Evolutionary conservation across 2,329 filamentous ascomycete genomes (phyloP).

Genomic region (Clonostachys chloroleuca): DNA sequence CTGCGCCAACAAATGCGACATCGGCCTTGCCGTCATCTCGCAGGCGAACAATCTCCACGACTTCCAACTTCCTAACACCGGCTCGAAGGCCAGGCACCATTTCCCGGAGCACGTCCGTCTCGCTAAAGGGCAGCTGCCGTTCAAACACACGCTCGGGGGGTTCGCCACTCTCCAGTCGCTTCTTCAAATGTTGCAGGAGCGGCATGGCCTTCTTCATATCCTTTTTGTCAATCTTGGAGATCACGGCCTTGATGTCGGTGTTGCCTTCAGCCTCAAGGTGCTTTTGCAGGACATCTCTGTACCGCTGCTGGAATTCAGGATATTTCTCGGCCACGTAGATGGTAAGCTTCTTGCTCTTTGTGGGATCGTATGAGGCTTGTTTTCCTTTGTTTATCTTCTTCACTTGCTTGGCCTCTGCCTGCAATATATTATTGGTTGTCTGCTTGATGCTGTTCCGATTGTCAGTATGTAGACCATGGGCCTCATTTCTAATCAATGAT

Average conservation of each 20-base stretch:
- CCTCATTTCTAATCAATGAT: not conserved
- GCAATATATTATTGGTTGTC: slow-evolving; percentile 18
- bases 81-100: slow-evolving; percentile 67
- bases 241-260: slow-evolving; percentile 71
- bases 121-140: slow-evolving; percentile 82
- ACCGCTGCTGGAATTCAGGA: slow-evolving; percentile 89
- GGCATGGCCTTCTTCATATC: slow-evolving; percentile 99
- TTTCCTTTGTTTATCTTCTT: slow-evolving; percentile 96
- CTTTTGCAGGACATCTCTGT: slow-evolving; percentile 74
- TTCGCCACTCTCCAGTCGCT: slow-evolving; percentile 70
- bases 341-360: slow-evolving; percentile 85
- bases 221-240: slow-evolving; percentile 73
- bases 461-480: not conserved
- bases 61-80: slow-evolving; percentile 2
- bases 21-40: slow-evolving; percentile 4
- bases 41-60: slow-evolving; percentile 4
- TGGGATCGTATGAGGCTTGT: slow-evolving; percentile 77
- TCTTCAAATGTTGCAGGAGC: slow-evolving; percentile 86
- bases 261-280: slow-evolving; percentile 60
- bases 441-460: not conserved
- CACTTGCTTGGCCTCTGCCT: slow-evolving; percentile 74
- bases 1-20: slow-evolving; percentile 1
- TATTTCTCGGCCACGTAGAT: slow-evolving; percentile 78
- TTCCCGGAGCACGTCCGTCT: slow-evolving; percentile 67
- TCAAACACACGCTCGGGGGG: slow-evolving; percentile 67